Evolutionary conservation across 2,329 filamentous ascomycete species (phyloP).

Genomic region (Hypoxylon sp.): DNA sequence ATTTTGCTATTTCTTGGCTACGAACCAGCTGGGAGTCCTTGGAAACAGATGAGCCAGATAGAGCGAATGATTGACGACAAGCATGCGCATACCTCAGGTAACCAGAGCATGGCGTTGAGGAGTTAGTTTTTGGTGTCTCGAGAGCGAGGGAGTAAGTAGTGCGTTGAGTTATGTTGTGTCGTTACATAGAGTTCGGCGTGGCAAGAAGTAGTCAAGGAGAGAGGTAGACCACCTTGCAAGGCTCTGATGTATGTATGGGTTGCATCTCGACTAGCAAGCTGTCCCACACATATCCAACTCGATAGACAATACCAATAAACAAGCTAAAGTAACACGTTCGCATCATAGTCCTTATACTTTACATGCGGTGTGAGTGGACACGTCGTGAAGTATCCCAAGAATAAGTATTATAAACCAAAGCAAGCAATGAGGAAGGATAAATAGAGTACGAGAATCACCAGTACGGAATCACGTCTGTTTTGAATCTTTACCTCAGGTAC

Average conservation of each 20-base stretch:
- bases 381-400: neutral
- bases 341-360: neutral
- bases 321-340: neutral
- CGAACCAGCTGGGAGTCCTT: constrained; percentile 4
- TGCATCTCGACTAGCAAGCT: constrained; percentile 2
- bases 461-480: neutral
- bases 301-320: constrained; percentile 7
- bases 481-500: neutral
- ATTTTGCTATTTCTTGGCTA: constrained; percentile 17
- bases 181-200: constrained; percentile 31
- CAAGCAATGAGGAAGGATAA: no score
- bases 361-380: no score
- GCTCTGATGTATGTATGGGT: neutral
- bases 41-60: constrained; percentile 18
- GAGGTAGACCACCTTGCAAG: neutral
- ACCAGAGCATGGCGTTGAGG: constrained; percentile 43
- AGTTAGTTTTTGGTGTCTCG: constrained; percentile 22
- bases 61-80: constrained; percentile 7
- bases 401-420: neutral
- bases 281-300: constrained; percentile 4
- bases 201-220: neutral
- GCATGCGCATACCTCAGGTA: constrained; percentile 19
- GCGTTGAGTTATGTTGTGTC: constrained; percentile 18
- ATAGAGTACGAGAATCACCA: neutral
- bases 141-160: constrained; percentile 20